Evolutionary conservation across 495 filamentous ascomycete species (phyloP).

Genomic region (Usnea hakonensis): DNA sequence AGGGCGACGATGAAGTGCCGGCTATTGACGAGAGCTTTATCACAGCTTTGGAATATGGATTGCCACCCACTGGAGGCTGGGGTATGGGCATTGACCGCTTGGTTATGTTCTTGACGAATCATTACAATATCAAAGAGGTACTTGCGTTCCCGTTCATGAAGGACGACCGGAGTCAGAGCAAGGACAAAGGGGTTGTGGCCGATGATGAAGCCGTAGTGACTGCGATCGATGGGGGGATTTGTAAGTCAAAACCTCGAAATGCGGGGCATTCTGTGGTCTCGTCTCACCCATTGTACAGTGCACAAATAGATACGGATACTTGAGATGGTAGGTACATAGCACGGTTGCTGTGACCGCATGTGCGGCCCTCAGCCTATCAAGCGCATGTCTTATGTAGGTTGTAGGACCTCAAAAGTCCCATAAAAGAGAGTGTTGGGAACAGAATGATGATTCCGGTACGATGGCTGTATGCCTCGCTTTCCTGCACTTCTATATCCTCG

Average conservation of each 20-base stretch:
- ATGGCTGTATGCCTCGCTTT: no score
- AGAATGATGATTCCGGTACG: no score
- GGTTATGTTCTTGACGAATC: constrained; percentile 95
- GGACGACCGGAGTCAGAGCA: constrained; percentile 48
- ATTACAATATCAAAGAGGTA: constrained; percentile 94
- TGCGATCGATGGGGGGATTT: constrained; percentile 58
- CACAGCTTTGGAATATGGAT: constrained; percentile 71
- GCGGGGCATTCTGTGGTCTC: constrained; percentile 11
- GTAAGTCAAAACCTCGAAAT: constrained; percentile 38
- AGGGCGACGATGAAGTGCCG: constrained; percentile 96
- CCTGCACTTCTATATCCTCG: no score
- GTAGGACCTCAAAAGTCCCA: background rate
- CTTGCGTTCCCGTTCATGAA: constrained; percentile 88
- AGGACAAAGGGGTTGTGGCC: constrained; percentile 50
- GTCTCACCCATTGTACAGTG: constrained; percentile 21
- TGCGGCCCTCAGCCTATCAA: background rate
- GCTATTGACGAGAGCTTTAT: constrained; percentile 92
- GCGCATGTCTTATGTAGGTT: background rate
- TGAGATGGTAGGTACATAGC: background rate
- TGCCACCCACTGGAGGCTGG: constrained; percentile 94
- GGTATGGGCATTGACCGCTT: constrained; percentile 96
- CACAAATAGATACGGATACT: constrained; percentile 25
- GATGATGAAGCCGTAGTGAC: constrained; percentile 60
- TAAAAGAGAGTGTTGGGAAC: no score
- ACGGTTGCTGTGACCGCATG: background rate